Percentiles rank a stretch among this genome's conserved stretches.
Conservation (phyloP, 106 monocot genomes). For the Dendrobium catenatum region DNA sequence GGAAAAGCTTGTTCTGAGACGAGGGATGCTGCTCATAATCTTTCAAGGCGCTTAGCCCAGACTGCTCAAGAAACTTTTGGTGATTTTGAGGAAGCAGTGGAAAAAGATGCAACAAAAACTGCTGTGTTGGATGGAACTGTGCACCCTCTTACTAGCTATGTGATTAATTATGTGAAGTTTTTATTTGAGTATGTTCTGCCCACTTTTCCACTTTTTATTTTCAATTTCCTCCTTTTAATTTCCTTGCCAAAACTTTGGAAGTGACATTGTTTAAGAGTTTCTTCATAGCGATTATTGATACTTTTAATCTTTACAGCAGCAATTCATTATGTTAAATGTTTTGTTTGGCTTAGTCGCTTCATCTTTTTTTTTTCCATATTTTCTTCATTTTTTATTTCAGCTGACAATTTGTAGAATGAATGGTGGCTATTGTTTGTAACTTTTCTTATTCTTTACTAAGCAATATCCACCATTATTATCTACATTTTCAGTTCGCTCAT, state of each 20-base stretch:
- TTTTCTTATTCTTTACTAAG: neutral
- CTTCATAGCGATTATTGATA: neutral
- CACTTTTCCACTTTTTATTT: neutral
- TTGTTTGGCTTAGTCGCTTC: neutral
- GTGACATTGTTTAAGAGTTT: neutral
- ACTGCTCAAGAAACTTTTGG: conserved; percentile 85
- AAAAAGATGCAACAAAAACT: conserved; percentile 93
- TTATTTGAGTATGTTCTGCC: conserved; percentile 35
- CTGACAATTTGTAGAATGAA: neutral
- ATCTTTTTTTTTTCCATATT: neutral
- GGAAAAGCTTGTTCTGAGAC: conserved; percentile 69
- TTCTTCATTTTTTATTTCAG: neutral
- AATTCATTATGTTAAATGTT: neutral
- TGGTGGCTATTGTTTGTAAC: neutral
- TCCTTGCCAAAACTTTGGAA: neutral
- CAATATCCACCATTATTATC: neutral
- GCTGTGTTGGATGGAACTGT: conserved; percentile 87
- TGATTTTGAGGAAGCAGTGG: conserved; percentile 97
- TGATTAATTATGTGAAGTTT: conserved; percentile 67
- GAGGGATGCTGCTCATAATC: conserved; percentile 53
- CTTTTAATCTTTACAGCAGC: neutral
- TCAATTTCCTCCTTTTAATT: neutral
- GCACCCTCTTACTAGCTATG: conserved; percentile 74
- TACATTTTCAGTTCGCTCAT: neutral
- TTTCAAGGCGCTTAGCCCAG: conserved; percentile 66